Evolutionary conservation across 108 stramenopile genomes (phyloP), one percentile per base, ranked within the genome.

Genomic region (Nitzschia sp.): DNA sequence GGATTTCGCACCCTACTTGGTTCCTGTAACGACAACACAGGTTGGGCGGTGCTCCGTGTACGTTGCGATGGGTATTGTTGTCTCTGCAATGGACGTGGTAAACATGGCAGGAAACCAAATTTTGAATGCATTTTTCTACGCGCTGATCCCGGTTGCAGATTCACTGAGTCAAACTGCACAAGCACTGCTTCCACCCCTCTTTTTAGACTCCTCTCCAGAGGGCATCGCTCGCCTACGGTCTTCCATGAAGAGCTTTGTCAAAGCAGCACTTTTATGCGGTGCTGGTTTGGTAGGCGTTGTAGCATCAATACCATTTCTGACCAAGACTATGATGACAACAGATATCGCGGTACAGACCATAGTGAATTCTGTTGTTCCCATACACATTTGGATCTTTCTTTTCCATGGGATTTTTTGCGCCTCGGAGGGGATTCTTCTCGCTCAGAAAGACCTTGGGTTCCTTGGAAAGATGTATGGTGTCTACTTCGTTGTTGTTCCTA

Each of bases 51-150:
- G 89, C 11, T 80, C 80, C 18, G 87, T 79, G 1, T 94, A 91
- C 67, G 80, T 94, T 42, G 89, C 93, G 48, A 94, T 94, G 93
- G 72, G 78, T 2, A 88, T 90, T 62, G 89, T 89, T 1, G 93
- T 88, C 3, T 79, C 77, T n/a, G 80, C 82, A 5, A 68, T 94
- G 17, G 85, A 87, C 35, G 82, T 85, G 4, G 63, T 87, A 21
- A 79, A 76, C 66, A 91, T 94, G 93, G 93, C 88, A 1, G 89
- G 84, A 1, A 85, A 93, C 47, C 89, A 90, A 69, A 82, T 94
- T 26, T 81, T 94, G 28, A 68, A 85, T 21, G 81, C 83, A 15
- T 65, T 94, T 8, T 91, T 94, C 58, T 89, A 87, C 64, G 83
- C 85, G 54, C 65, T 94, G 11, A 78, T 77, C 24, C 93, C 93